Evolutionary conservation across 371 early-diverging fungal species (phyloP).

Genomic region (Smittium mucronatum): DNA sequence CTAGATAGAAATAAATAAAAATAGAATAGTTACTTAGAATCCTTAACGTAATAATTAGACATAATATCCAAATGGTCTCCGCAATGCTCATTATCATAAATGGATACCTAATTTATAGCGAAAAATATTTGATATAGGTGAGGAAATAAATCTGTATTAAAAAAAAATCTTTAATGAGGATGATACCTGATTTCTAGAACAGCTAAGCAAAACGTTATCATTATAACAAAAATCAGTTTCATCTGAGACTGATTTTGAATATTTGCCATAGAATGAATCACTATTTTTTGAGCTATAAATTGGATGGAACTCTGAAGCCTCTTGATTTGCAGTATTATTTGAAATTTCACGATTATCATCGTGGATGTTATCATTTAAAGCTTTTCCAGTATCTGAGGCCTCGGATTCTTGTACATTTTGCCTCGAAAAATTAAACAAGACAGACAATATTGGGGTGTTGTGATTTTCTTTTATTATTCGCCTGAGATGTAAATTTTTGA

Average conservation of each 20-base stretch:
- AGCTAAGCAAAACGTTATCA: neutral
- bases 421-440: constrained; percentile 53
- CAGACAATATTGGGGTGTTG: constrained; percentile 49
- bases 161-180: neutral
- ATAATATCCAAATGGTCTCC: constrained; percentile 84
- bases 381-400: no score
- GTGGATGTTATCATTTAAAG: no score
- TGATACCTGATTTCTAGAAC: neutral
- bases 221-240: neutral
- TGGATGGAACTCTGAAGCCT: constrained; percentile 32
- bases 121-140: neutral
- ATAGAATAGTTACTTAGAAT: neutral
- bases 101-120: constrained; percentile 45
- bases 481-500: constrained; percentile 57
- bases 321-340: no score
- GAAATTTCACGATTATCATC: no score
- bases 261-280: neutral
- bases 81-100: constrained; percentile 84
- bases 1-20: no score
- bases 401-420: no score
- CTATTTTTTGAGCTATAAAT: neutral
- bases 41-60: constrained; percentile 49
- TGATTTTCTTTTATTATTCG: constrained; percentile 82
- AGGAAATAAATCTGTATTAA: neutral
- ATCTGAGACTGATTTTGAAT: neutral